Percentiles rank a stretch among this genome's conserved stretches.
phyloP scores from a whole-genome alignment of 2,329 filamentous ascomycete species.

The Epichloe uncinata region DNA sequence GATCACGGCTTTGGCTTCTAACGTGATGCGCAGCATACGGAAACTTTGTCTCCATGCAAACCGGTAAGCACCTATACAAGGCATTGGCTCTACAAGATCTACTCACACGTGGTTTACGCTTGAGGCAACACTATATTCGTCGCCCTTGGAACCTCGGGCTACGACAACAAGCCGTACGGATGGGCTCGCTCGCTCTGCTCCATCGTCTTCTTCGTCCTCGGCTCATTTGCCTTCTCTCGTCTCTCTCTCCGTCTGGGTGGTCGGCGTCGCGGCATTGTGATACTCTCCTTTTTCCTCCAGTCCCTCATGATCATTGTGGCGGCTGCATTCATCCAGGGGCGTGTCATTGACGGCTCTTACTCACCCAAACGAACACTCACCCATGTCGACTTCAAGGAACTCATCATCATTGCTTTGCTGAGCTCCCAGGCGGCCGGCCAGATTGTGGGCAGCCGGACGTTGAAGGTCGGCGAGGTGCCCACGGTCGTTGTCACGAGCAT shows the following conservation, averaged over 20 bases:
- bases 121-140: slow-evolving; percentile 51
- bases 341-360: slow-evolving; percentile 15
- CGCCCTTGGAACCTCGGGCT: slow-evolving; percentile 42
- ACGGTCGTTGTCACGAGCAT: slow-evolving; percentile 42
- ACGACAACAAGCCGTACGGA: slow-evolving; percentile 33
- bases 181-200: slow-evolving; percentile 37
- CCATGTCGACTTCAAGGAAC: slow-evolving; percentile 16
- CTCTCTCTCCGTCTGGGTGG: slow-evolving; percentile 14
- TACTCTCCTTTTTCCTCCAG: slow-evolving; percentile 38
- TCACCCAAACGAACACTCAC: slow-evolving; percentile 4
- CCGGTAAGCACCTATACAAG: slow-evolving; percentile 10
- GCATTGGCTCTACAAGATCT: not conserved
- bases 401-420: slow-evolving; percentile 31
- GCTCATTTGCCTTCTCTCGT: slow-evolving; percentile 33
- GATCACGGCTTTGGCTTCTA: not conserved
- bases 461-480: slow-evolving; percentile 40
- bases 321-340: slow-evolving; percentile 35
- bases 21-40: slow-evolving; percentile 11
- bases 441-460: slow-evolving; percentile 33
- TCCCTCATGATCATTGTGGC: slow-evolving; percentile 36
- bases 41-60: slow-evolving; percentile 25
- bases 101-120: not conserved
- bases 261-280: slow-evolving; percentile 24
- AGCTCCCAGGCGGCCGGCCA: slow-evolving; percentile 41
- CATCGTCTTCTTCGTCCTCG: slow-evolving; percentile 38